Evolutionary conservation across 2,329 filamentous ascomycete species (phyloP).

Genomic region (Epichloe glyceriae): DNA sequence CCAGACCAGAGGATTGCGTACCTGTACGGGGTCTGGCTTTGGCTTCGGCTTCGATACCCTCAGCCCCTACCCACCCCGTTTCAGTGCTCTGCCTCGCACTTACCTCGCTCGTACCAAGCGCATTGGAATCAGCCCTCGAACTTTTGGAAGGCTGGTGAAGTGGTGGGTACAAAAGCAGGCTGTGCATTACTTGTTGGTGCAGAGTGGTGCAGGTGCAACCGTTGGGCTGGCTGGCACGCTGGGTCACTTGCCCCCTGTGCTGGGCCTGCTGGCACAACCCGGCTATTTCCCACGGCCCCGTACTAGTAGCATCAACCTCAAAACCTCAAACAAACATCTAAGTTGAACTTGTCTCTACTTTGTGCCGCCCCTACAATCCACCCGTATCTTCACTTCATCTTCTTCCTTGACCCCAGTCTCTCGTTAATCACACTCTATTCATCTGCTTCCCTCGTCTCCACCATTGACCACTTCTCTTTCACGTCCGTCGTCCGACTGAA

Average conservation of each 20-base stretch:
- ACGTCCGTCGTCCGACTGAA: not conserved
- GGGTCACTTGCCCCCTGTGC: too few species aligned
- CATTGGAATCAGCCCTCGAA: too few species aligned
- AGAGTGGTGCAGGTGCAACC: not conserved
- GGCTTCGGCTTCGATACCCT: too few species aligned
- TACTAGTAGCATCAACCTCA: not conserved
- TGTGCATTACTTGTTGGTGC: not conserved
- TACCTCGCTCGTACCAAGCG: too few species aligned
- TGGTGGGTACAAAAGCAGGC: not conserved
- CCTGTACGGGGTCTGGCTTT: not conserved
- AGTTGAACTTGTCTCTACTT: not conserved
- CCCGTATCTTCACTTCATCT: not conserved
- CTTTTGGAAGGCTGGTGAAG: not conserved
- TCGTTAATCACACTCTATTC: slow-evolving; percentile 1
- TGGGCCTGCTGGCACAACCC: too few species aligned
- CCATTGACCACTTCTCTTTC: not conserved
- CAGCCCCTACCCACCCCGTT: too few species aligned
- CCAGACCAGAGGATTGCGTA: not conserved
- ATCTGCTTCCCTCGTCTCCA: not conserved
- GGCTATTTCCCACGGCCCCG: not conserved
- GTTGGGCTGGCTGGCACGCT: too few species aligned
- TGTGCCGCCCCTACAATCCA: not conserved
- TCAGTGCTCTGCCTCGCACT: not conserved
- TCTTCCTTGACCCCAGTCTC: slow-evolving; percentile 1
- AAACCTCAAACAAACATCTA: not conserved